Percentiles rank a stretch among this genome's conserved stretches.
Conservation (phyloP, 345 rosid genomes). For the Sisymbrium irio region DNA sequence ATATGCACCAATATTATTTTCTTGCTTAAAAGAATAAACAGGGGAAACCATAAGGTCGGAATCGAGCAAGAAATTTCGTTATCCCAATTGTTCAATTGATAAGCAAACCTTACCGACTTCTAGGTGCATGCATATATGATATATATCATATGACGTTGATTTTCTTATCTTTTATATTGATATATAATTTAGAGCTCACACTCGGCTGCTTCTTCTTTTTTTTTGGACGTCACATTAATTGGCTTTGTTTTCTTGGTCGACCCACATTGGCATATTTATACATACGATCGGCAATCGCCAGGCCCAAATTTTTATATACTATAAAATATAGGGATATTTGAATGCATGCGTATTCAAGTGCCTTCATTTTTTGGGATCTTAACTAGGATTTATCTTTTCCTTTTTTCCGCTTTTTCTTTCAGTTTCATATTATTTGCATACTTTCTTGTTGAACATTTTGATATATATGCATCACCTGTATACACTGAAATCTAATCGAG, state of each 20-base stretch:
- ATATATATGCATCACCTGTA: background rate
- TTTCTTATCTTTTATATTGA: background rate
- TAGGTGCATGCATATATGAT: conserved; percentile 16
- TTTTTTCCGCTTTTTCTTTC: background rate
- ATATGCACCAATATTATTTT: background rate
- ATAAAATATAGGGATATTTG: background rate
- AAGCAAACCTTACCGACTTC: conserved; percentile 5
- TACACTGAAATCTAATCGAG: background rate
- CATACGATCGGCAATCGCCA: background rate
- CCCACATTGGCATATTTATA: background rate
- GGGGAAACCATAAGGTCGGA: background rate
- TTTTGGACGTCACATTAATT: background rate
- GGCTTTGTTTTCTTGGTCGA: background rate
- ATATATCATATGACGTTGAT: background rate
- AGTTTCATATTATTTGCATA: background rate
- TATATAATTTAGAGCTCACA: background rate
- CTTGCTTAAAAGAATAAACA: background rate
- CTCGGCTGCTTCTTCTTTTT: background rate
- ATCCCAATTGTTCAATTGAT: background rate
- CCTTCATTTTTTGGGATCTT: background rate
- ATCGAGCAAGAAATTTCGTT: background rate
- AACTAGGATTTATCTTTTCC: background rate
- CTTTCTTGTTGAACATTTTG: background rate
- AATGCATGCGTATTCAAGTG: background rate
- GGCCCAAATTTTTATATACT: background rate